A percentile compares a stretch with the other conserved stretches of the same genome.
phyloP scores from a whole-genome alignment of 805 yeast genomes.

The Sugiyamaella marilandica region DNA sequence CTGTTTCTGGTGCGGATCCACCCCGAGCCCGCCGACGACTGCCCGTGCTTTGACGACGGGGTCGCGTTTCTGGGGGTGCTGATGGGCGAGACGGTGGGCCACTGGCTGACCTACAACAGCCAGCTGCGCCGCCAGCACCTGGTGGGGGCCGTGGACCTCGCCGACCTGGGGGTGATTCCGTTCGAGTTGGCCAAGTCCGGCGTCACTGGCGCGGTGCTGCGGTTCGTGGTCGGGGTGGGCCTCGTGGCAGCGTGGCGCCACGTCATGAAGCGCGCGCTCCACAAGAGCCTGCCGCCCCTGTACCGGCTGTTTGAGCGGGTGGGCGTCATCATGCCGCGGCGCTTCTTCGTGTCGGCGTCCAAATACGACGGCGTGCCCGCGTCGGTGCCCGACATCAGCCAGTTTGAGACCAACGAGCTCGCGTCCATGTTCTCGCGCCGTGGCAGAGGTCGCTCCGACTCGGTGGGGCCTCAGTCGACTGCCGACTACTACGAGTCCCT shows the following conservation, averaged over 20 bases:
- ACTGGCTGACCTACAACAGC: constrained; percentile 37
- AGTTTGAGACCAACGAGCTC: constrained; percentile 31
- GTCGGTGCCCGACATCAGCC: constrained; percentile 32
- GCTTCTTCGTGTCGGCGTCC: constrained; percentile 35
- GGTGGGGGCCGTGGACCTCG: constrained; percentile 18
- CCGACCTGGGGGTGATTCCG: constrained; percentile 18
- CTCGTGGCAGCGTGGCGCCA: constrained; percentile 70
- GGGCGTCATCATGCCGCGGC: constrained; percentile 40
- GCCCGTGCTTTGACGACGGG: constrained; percentile 95
- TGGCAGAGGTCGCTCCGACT: constrained; percentile 31
- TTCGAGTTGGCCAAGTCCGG: constrained; percentile 17
- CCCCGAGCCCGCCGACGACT: constrained; percentile 82
- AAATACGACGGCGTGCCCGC: constrained; percentile 33
- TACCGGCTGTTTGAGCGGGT: constrained; percentile 39
- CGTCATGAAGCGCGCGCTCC: constrained; percentile 61
- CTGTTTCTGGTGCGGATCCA: constrained; percentile 58
- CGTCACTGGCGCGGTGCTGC: constrained; percentile 34
- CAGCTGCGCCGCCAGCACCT: constrained; percentile 5
- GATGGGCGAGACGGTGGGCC: constrained; percentile 65
- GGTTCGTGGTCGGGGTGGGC: constrained; percentile 59
- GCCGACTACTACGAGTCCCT: constrained; percentile 39
- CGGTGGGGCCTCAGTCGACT: constrained; percentile 40
- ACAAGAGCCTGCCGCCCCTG: constrained; percentile 54
- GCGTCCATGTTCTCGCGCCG: constrained; percentile 27
- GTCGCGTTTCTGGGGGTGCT: constrained; percentile 91